Base-by-base conservation (phyloP, 164 flowering plant species). In the Berberis thunbergii region DNA sequence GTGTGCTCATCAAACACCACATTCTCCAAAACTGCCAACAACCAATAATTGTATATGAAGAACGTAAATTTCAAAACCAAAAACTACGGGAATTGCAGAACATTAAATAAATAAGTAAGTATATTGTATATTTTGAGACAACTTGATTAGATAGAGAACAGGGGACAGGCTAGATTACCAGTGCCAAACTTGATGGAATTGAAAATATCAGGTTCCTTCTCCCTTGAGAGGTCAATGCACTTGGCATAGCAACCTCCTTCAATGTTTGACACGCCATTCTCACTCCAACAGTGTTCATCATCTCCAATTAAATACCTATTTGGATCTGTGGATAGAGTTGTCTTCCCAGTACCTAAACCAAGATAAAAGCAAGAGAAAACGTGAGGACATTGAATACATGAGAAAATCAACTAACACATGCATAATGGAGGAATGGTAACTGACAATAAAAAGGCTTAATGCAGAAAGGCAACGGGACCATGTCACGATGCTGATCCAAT, bases 211-310 rank as follows among this genome's bases (percentile, higher is more conserved):
- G 99, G 99, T 71, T 91, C 99, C 74, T 95, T 95, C 69, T 91
- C 99, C 73, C 82, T 59, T 0, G 85, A 76, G 11, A 95, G 90
- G 69, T 88, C 97, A 57, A 95, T 82, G 76, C 97, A 91, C 77
- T 91, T 89, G 39, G 99, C 97, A 79, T 91, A 95, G 74, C 99
- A 95, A 61, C 99, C 99, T 7, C 97, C 99, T 68, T 95, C 99
- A 45, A 91, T 95, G 62, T 95, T 95, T 5, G 97, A 91, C n/a
- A 91, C 96, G 40, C 99, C 99, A 74, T 81, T 89, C 6, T 91
- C 94, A 64, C 94, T 76, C 99, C 99, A 95, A 64, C 99, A 91
- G 65, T 95, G 99, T 62, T 95, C 99, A 65, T 91, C 97, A 44
- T 95, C 99, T 71, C 99, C 97, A 67, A 95, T 89, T 60, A 95